Percentiles rank a stretch among this genome's conserved stretches.
phyloP scores from a whole-genome alignment of 148 eudicot genomes.

The Arctostaphylos glauca region DNA sequence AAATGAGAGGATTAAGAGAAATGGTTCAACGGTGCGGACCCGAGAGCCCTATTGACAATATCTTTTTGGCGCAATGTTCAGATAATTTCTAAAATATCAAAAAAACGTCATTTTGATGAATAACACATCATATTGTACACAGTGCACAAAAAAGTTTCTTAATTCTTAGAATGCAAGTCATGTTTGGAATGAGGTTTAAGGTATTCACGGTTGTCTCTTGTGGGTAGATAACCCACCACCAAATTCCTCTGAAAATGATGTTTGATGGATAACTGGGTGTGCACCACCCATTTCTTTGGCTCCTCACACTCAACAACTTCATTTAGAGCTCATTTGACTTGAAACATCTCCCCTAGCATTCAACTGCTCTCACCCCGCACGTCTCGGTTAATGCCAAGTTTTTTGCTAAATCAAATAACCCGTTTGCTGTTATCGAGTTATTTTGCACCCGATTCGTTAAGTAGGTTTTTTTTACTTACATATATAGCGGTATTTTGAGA shows the following conservation, averaged over 20 bases:
- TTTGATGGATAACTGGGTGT: neutral
- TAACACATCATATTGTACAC: no score
- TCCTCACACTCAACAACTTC: slow-evolving; percentile 4
- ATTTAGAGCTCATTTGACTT: neutral
- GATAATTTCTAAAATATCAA: no score
- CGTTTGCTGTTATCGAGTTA: neutral
- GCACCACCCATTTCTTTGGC: slow-evolving; percentile 18
- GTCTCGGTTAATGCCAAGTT: neutral
- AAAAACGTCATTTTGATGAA: no score
- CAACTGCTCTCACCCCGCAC: neutral
- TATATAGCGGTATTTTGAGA: neutral
- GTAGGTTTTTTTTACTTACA: neutral
- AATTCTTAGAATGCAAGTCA: neutral
- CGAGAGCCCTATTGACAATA: no score
- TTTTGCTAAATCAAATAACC: neutral
- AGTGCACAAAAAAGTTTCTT: no score
- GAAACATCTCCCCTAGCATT: neutral
- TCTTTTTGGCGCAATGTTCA: no score
- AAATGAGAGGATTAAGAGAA: no score
- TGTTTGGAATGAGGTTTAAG: neutral
- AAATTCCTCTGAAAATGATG: neutral
- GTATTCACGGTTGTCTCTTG: neutral
- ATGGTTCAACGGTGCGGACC: no score
- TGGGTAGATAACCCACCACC: slow-evolving; percentile 16
- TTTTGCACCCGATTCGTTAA: neutral